A percentile compares a stretch with the other conserved stretches of the same genome.
Conservation (phyloP, 257 asterid genomes). For the Solanum lycopersicoides region DNA sequence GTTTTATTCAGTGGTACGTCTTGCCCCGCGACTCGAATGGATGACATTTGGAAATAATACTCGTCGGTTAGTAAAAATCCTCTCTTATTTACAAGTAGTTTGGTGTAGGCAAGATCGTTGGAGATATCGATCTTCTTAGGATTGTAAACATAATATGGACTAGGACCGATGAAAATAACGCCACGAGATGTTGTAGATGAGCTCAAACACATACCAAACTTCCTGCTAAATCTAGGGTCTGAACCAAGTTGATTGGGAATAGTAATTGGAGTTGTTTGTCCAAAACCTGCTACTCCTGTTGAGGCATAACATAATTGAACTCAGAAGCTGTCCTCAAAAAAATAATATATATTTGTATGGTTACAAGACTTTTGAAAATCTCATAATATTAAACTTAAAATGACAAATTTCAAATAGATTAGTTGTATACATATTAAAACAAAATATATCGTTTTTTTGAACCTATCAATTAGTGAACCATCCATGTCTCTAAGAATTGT, state of each 20-base stretch:
- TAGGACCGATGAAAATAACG: not conserved
- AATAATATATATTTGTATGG: too few species aligned
- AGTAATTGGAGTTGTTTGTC: not conserved
- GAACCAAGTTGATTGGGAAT: slow-evolving; percentile 6
- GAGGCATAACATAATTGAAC: not conserved
- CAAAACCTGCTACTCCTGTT: slow-evolving; percentile 7
- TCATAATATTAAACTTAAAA: not conserved
- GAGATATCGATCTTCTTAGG: not conserved
- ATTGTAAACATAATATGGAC: not conserved
- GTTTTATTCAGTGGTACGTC: slow-evolving; percentile 18
- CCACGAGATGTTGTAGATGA: slow-evolving; percentile 2
- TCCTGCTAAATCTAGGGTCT: not conserved
- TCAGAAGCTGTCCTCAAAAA: not conserved
- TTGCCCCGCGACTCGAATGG: slow-evolving; percentile 23
- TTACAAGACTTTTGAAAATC: not conserved
- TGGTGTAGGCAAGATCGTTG: not conserved
- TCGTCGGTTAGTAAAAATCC: slow-evolving; percentile 14
- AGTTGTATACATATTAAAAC: not conserved
- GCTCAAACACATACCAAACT: not conserved
- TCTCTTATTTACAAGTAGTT: not conserved
- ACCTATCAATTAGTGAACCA: too few species aligned
- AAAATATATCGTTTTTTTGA: not conserved
- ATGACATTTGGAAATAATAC: slow-evolving; percentile 35
- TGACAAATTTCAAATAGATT: too few species aligned
- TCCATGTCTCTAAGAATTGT: too few species aligned